Evolutionary conservation across 371 early-diverging fungal genomes (phyloP).

Genomic region (Lichtheimia ornata): DNA sequence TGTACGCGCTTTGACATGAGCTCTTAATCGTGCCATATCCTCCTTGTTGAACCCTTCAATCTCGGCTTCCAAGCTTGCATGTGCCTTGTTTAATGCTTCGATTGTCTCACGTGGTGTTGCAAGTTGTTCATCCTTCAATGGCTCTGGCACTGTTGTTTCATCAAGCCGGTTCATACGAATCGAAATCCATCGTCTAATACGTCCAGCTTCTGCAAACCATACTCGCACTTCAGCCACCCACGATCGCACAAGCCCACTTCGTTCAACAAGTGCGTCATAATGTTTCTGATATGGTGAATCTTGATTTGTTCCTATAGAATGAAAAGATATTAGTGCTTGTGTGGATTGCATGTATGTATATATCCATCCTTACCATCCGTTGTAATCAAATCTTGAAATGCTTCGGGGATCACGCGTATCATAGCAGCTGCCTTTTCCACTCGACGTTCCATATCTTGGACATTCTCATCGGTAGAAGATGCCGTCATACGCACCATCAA

Average conservation of each 20-base stretch:
- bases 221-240: constrained; percentile 57
- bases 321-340: not conserved
- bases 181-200: constrained; percentile 50
- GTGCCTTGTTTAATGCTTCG: constrained; percentile 30
- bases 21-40: constrained; percentile 54
- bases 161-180: constrained; percentile 42
- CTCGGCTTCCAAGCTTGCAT: constrained; percentile 43
- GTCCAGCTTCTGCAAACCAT: constrained; percentile 52
- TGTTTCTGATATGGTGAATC: constrained; percentile 29
- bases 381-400: constrained; percentile 29
- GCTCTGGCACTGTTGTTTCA: constrained; percentile 31
- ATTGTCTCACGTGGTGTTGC: constrained; percentile 32
- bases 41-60: constrained; percentile 51
- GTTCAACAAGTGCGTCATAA: constrained; percentile 30
- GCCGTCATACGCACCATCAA: constrained; percentile 40
- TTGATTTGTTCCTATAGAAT: not conserved
- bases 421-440: constrained; percentile 29
- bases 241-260: constrained; percentile 33
- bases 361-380: not conserved
- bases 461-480: constrained; percentile 35
- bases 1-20: constrained; percentile 55
- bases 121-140: constrained; percentile 6
- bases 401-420: constrained; percentile 23
- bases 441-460: constrained; percentile 38
- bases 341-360: not conserved